Percentiles rank a stretch among this genome's conserved stretches.
Conservation (phyloP, 1,284 basidiomycete genomes). For the Apiotrichum siamense region DNA sequence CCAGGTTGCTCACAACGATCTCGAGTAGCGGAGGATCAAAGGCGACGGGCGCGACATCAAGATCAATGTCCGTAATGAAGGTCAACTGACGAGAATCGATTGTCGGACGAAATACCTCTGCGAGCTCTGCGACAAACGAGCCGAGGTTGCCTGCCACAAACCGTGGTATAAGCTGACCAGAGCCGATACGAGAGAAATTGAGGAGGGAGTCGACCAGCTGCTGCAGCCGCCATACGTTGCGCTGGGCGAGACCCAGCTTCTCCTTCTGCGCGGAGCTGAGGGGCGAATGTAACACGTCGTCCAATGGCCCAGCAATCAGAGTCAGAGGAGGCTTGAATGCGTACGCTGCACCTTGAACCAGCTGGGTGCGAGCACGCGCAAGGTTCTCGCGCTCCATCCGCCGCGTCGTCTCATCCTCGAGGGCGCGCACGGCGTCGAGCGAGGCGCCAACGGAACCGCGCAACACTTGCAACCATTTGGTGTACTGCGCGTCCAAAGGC, state of each 20-base stretch:
- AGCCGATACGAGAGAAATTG: constrained; percentile 45
- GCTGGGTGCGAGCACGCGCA: neutral
- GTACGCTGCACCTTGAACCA: constrained; percentile 31
- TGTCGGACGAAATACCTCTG: constrained; percentile 41
- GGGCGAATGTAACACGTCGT: constrained; percentile 29
- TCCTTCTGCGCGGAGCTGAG: constrained; percentile 21
- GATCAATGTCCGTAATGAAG: neutral
- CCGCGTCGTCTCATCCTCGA: neutral
- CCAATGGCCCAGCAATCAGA: constrained; percentile 35
- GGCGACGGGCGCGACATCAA: constrained; percentile 29
- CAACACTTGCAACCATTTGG: neutral
- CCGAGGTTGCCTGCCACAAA: constrained; percentile 44
- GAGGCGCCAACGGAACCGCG: neutral
- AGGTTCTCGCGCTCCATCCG: neutral
- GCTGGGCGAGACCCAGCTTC: constrained; percentile 30
- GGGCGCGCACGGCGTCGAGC: neutral
- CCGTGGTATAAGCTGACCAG: constrained; percentile 36
- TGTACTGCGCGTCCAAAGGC: neutral
- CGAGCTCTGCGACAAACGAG: constrained; percentile 39
- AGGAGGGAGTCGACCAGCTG: constrained; percentile 42
- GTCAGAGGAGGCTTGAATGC: constrained; percentile 44
- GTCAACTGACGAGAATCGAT: constrained; percentile 18
- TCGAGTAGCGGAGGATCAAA: constrained; percentile 47
- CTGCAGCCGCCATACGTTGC: constrained; percentile 35
- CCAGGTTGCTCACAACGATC: constrained; percentile 42